Evolutionary conservation across 2,329 filamentous ascomycete genomes (phyloP), one percentile per base, ranked within the genome.

Genomic region (Akanthomyces uredinophilus): DNA sequence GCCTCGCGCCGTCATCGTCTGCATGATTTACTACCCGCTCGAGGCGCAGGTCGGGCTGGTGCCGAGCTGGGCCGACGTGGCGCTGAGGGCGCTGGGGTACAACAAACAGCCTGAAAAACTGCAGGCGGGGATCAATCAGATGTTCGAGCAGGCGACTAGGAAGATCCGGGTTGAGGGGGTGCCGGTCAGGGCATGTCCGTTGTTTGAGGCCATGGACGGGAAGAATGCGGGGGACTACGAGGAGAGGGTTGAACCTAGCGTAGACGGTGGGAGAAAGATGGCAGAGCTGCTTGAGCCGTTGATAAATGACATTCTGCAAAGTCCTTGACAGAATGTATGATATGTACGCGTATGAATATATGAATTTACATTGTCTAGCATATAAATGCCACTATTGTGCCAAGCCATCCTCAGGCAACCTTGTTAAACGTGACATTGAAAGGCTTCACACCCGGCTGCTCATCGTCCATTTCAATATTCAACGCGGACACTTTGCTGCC

Each of bases 201-300:
- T 53, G 22, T 62, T 51, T 32, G 39, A 52, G 53, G 39, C 37
- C 24, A 22, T 58, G 53, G 39, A 53, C 10, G 29, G 53, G 3
- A 53, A 62, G 53, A n/a, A 44, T 16, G n/a, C 29, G 5, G 47
- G 11, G 1, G 60, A 62, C n/a, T 53, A 62, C 20, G 53, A 41
- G 20, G 53, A 58, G 39, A 58, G 54, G 20, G 61, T 63, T 35
- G 61, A 59, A 54, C 61, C 61, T 47, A 62, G 60, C 10, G 60
- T 57, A 20, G 32, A 56, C 24, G 60, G 60, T 6, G 60, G 60
- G 1, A 35, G 60, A 24, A 57, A 62, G 13, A 56, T 62, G 60
- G 52, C 60, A 8, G 43, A n/a, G 27, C n/a, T 58, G n/a, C 18
- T 58, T 3, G 54, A 10, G 8, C 16, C 27, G 1, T 14, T 58